These are phyloP conservation scores for Fraxinus baroniana DNA, from an alignment of 305 asterid genomes.

Conservation along the genomic window DNA sequence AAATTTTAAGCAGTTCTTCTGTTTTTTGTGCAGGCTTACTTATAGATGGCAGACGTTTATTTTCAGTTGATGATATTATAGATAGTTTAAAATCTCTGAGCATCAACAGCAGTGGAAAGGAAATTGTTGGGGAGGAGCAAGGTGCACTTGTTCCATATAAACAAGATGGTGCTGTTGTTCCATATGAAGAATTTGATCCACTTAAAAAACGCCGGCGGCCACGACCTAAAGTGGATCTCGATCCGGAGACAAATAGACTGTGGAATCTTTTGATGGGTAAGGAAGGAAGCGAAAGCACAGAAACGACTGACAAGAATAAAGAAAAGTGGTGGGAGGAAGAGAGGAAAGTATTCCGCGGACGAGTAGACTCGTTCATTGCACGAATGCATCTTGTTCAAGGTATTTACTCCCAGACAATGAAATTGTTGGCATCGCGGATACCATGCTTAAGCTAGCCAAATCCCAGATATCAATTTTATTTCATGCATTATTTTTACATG, in stretches of 20 bases:
- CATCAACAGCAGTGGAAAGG: conserved; percentile 37
- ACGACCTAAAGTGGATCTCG: conserved; percentile 94
- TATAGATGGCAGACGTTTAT: conserved; percentile 20
- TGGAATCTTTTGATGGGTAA: conserved; percentile 92
- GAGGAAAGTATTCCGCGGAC: conserved; percentile 68
- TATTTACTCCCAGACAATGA: conserved; percentile 31
- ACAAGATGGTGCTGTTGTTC: conserved; percentile 62
- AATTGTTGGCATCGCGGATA: conserved; percentile 3
- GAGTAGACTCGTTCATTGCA: conserved; percentile 87
- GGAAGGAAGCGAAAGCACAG: conserved; percentile 58
- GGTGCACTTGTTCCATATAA: conserved; percentile 69
- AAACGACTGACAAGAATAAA: conserved; percentile 46
- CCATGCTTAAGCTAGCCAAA: background rate
- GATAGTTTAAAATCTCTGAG: conserved; percentile 41
- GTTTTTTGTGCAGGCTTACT: conserved; percentile 46
- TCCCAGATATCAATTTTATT: conserved; percentile 4
- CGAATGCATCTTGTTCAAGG: conserved; percentile 98
- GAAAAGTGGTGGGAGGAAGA: conserved; percentile 91
- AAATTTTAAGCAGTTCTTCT: conserved; percentile 16
- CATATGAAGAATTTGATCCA: conserved; percentile 47
- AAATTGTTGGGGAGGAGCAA: conserved; percentile 33
- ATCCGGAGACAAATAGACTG: conserved; percentile 75
- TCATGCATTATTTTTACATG: background rate
- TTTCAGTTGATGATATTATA: conserved; percentile 44
- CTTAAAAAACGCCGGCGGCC: conserved; percentile 50